phyloP scores from a whole-genome alignment of 495 filamentous ascomycete species.

The Sordaria brevicollis region DNA sequence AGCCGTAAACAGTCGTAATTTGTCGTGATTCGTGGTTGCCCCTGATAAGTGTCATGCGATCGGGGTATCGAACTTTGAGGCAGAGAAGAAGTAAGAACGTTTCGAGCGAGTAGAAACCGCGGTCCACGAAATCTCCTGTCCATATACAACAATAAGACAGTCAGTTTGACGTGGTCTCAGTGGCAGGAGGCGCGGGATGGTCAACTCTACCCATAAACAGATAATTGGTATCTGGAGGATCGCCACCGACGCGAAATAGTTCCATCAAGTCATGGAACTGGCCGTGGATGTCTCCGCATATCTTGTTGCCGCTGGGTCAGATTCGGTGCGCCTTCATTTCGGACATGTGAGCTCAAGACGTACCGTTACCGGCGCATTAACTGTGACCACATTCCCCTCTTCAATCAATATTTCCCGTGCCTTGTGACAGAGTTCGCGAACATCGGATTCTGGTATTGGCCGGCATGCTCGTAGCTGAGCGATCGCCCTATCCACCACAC shows the following conservation, averaged over 20 bases:
- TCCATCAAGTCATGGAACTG: conserved; percentile 99
- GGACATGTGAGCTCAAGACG: not conserved
- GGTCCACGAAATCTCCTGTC: conserved; percentile 88
- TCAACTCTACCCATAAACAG: conserved; percentile 73
- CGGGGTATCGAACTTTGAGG: conserved; percentile 94
- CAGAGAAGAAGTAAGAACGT: conserved; percentile 90
- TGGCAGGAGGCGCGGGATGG: not conserved
- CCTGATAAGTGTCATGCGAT: conserved; percentile 92
- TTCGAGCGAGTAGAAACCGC: conserved; percentile 96
- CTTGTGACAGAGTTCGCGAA: conserved; percentile 95
- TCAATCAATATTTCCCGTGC: conserved; percentile 93
- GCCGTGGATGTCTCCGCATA: conserved; percentile 97
- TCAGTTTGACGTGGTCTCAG: not conserved
- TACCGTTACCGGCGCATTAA: conserved; percentile 90
- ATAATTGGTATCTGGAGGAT: conserved; percentile 95
- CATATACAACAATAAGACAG: not conserved
- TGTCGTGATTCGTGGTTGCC: conserved; percentile 97
- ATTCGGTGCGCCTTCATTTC: not conserved
- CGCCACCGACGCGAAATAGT: conserved; percentile 89
- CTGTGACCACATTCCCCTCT: conserved; percentile 94
- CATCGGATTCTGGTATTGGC: conserved; percentile 89
- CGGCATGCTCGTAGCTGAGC: conserved; percentile 88
- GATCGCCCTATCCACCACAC: conserved; percentile 57
- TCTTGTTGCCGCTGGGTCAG: conserved; percentile 31
- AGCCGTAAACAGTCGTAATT: conserved; percentile 96